phyloP scores from a whole-genome alignment of 1,284 basidiomycete species.

The Athelia sp. region DNA sequence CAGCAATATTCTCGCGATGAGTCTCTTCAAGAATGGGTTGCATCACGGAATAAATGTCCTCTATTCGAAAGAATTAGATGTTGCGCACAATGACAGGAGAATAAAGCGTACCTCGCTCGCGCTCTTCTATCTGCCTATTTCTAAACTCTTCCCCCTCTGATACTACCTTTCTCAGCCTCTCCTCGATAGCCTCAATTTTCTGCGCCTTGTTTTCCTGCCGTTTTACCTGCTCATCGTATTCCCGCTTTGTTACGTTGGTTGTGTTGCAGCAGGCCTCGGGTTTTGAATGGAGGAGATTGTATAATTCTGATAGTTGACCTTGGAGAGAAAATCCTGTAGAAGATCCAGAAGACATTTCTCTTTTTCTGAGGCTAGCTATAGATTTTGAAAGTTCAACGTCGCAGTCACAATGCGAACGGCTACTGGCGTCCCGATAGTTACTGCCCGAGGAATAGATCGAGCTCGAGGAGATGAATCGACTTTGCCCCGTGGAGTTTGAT shows the following conservation, averaged over 20 bases:
- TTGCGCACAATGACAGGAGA: not conserved
- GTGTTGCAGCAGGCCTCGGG: not conserved
- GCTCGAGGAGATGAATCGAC: no score
- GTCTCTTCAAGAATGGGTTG: not conserved
- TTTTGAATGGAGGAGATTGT: not conserved
- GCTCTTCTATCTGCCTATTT: not conserved
- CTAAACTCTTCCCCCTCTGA: not conserved
- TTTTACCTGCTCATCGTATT: not conserved
- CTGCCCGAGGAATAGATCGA: no score
- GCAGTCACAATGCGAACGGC: no score
- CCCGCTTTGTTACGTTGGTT: not conserved
- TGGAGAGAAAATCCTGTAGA: not conserved
- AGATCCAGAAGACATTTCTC: not conserved
- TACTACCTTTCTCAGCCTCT: not conserved
- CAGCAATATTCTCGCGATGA: slow-evolving; percentile 6
- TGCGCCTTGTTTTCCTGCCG: not conserved
- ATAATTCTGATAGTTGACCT: not conserved
- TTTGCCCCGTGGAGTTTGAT: no score
- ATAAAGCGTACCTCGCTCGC: not conserved
- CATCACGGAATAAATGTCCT: not conserved
- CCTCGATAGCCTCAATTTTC: not conserved
- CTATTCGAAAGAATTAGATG: not conserved
- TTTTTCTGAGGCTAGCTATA: not conserved
- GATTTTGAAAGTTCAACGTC: no score
- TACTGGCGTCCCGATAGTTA: no score